Base-by-base conservation (phyloP, 176 grass and related monocot species). In the Luzula sylvatica region DNA sequence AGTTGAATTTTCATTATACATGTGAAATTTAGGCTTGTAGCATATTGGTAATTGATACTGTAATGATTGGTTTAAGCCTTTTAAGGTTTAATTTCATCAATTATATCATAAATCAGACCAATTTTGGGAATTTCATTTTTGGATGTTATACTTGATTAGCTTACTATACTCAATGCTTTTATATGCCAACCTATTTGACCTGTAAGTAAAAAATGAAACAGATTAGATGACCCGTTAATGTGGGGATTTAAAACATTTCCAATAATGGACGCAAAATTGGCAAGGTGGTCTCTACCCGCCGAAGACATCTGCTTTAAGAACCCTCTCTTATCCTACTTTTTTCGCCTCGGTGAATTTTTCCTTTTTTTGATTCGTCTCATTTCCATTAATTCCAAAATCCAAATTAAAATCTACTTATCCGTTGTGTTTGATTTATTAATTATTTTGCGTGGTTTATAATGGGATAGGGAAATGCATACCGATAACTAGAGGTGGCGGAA, bases 221-320 rank as follows among this genome's bases (percentile, higher is more conserved):
- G 89, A 67, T 57, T 95, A 61, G 92, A 98, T 74, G 85, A 98
- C 16, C 92, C 85, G 0, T 69, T 98, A 55, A 74, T 98, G 74
- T 98, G 92, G 92, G 92, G 85, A 7, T 98, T 98, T 59, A 98
- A 90, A 47, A 81, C 84, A 76, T 98, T 98, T 30, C 81, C 85
- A 52, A 74, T 49, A 45, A 52, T 50, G 1, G 72, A 98, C 79
- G 65, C 81, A 56, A 83, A 76, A 39, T 60, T 90, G 54, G 74
- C 42, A 72, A 80, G 92, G 65, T 98, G 81, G 81, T 84, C 86
- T 53, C 69, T 98, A 35, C 52, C 81, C 42, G 92, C 85, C 51
- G 85, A 98, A 70, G 85, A 98, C 28, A 98, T 90, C 54, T 98
- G 85, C 81, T 98, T 98, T 77, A 90, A 67, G 70, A 98, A 98